Conservation (phyloP, 139 green algal species). For the Eudorina sp. region DNA sequence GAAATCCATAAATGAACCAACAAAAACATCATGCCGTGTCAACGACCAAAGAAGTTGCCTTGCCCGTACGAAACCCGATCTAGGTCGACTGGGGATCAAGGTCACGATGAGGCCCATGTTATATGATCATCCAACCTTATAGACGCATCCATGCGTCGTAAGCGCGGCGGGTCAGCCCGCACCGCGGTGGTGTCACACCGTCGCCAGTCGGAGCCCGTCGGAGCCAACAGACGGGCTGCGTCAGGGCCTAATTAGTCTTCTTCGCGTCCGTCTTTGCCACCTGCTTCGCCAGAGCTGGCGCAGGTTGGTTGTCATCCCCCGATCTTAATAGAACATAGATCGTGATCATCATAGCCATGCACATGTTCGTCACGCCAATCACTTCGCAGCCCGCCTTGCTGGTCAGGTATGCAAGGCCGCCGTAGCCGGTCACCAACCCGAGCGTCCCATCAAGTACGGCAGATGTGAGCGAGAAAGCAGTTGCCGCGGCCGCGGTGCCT, state of each 20-base stretch:
- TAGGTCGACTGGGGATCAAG: no score
- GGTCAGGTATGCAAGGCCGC: not conserved
- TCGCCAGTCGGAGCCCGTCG: no score
- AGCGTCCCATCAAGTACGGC: not conserved
- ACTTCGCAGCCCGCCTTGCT: not conserved
- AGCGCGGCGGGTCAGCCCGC: no score
- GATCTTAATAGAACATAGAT: not conserved
- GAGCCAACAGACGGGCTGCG: no score
- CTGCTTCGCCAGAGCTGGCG: not conserved
- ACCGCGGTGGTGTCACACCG: no score
- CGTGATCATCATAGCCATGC: not conserved
- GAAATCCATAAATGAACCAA: no score
- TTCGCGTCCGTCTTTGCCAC: not conserved
- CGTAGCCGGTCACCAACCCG: not conserved
- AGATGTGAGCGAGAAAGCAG: not conserved
- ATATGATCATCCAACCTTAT: no score
- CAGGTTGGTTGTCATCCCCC: not conserved
- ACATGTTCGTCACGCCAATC: not conserved
- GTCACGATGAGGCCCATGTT: no score
- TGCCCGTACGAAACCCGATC: no score
- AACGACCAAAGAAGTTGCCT: no score
- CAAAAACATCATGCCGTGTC: no score
- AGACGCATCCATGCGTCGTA: no score
- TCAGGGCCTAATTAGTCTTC: not conserved
- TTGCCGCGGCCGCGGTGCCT: not conserved